phyloP scores from a whole-genome alignment of 2,329 filamentous ascomycete species.

The Arthrobotrys sinensis region DNA sequence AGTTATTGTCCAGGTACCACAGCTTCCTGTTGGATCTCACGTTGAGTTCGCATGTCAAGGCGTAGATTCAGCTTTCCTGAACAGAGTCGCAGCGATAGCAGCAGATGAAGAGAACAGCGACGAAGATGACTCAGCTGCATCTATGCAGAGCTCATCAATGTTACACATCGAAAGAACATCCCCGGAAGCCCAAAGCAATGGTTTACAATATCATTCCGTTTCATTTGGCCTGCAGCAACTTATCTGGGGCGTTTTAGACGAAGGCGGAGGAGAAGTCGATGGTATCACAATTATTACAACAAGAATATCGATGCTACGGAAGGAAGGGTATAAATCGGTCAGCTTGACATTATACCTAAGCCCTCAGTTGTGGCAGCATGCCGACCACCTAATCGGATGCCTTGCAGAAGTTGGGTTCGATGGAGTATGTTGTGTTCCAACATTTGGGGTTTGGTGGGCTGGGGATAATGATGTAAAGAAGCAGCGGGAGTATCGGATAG shows the following conservation, averaged over 20 bases:
- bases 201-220: constrained; percentile 19
- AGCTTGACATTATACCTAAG: constrained; percentile 47
- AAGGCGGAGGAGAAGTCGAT: constrained; percentile 1
- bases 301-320: constrained; percentile 4
- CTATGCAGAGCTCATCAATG: not conserved
- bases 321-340: constrained; percentile 11
- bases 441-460: constrained; percentile 35
- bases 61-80: constrained; percentile 60
- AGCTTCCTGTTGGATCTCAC: constrained; percentile 79
- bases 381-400: not conserved
- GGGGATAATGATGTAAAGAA: constrained; percentile 13
- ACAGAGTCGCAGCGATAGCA: not conserved
- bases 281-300: not conserved
- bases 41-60: constrained; percentile 79
- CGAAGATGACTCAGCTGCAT: constrained; percentile 17
- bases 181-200: not conserved
- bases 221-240: constrained; percentile 30
- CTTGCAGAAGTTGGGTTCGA: constrained; percentile 14
- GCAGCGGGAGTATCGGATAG: constrained; percentile 22
- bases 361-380: constrained; percentile 24
- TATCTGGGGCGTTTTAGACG: constrained; percentile 38
- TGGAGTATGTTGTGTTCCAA: constrained; percentile 41
- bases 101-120: constrained; percentile 36
- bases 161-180: constrained; percentile 5
- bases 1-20: constrained; percentile 81